Conservation (phyloP, 129 eudicot genomes). For the Flaveria brownii region DNA sequence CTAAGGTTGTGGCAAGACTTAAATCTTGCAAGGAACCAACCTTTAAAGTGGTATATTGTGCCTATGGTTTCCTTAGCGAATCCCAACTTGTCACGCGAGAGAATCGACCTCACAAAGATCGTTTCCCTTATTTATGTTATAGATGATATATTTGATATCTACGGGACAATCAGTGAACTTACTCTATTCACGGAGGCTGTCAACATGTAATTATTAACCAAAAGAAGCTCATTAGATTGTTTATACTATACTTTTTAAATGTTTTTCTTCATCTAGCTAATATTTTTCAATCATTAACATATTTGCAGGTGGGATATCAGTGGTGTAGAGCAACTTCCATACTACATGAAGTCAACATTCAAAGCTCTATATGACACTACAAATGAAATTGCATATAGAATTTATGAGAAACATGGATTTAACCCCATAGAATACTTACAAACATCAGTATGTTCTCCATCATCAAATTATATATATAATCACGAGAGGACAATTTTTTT, state of each 20-base stretch:
- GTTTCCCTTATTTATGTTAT: slow-evolving; percentile 50
- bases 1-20: slow-evolving; percentile 41
- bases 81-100: slow-evolving; percentile 35
- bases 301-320: slow-evolving; percentile 51
- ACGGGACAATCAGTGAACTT: slow-evolving; percentile 46
- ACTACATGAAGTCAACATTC: slow-evolving; percentile 50
- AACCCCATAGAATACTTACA: slow-evolving; percentile 40
- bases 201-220: slow-evolving; percentile 33
- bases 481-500: too few species aligned
- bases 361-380: slow-evolving; percentile 43
- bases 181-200: slow-evolving; percentile 49
- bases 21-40: slow-evolving; percentile 49
- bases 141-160: slow-evolving; percentile 65
- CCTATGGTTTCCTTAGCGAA: slow-evolving; percentile 44
- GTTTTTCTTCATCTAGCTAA: too few species aligned
- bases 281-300: background rate
- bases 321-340: slow-evolving; percentile 40
- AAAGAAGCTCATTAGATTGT: background rate
- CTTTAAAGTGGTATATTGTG: slow-evolving; percentile 66
- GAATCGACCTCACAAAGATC: slow-evolving; percentile 53
- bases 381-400: slow-evolving; percentile 33
- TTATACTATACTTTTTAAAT: background rate
- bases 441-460: slow-evolving; percentile 41
- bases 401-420: slow-evolving; percentile 40
- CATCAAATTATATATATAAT: too few species aligned